Conservation (phyloP, 2,329 filamentous ascomycete species). For the Talaromyces sp. region DNA sequence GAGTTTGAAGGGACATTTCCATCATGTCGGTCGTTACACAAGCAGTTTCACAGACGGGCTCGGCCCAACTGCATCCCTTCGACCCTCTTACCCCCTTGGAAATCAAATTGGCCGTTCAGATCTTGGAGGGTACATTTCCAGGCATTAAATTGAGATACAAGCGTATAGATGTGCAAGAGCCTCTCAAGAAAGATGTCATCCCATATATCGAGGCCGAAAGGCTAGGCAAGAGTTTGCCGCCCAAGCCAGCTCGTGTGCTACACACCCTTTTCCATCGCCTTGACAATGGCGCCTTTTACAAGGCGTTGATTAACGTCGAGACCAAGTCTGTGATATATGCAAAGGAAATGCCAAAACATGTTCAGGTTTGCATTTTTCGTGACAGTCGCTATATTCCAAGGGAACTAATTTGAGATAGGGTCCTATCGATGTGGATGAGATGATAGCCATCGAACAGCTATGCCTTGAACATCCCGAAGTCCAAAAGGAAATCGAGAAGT, state of each 20-base stretch:
- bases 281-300: constrained; percentile 43
- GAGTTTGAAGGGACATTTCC: neutral
- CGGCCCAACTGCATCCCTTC: constrained; percentile 36
- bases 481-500: constrained; percentile 56
- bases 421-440: constrained; percentile 57
- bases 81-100: constrained; percentile 40
- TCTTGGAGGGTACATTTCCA: constrained; percentile 37
- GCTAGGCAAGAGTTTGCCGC: constrained; percentile 46
- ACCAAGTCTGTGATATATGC: constrained; percentile 35
- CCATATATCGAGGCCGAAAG: constrained; percentile 64
- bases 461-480: constrained; percentile 56
- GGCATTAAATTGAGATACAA: constrained; percentile 52
- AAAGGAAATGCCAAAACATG: constrained; percentile 46
- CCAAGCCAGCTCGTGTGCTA: constrained; percentile 50
- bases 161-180: constrained; percentile 63
- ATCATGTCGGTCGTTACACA: constrained; percentile 12
- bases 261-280: constrained; percentile 50
- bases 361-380: constrained; percentile 35
- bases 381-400: neutral
- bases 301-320: constrained; percentile 40
- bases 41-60: constrained; percentile 18
- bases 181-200: constrained; percentile 56
- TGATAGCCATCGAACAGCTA: constrained; percentile 55
- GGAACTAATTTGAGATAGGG: constrained; percentile 44
- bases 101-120: constrained; percentile 38